Base-by-base conservation (phyloP, 1,284 basidiomycete genomes). In the Fomitopsis pinicola region DNA sequence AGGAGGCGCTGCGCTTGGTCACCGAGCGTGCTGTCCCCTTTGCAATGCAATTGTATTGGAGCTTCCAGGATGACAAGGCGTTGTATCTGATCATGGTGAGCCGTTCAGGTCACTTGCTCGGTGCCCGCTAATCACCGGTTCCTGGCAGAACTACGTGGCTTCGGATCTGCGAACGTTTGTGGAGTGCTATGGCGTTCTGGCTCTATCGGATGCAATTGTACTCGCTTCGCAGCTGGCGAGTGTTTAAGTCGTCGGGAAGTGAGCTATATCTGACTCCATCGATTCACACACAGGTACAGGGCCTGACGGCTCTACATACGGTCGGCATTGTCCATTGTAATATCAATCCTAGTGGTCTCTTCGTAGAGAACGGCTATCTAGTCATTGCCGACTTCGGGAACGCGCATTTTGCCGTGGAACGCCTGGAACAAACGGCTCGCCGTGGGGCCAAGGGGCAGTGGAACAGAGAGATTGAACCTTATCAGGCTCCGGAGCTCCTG, bases 401-500 rank as follows among this genome's bases (percentile, higher is more conserved):
- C 10, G 65, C 70, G 3, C 60, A 54, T 3, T 59, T 87, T 52
- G 85, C 85, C 55, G 84, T 85, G 46, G 45, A 65, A 50, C 30
- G 59, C 36, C 55, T 26, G 10, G 9, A 30, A 3, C 52, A 26
- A 22, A 5, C 5, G 28, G 10, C 9, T 48, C 22, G 33, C 33
- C 22, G n/a, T 17, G 33, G 5, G 17, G 19, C 36, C 35, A 33
- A 40, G 33, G 35, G 44, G 17, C 40, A 28, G 14, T 12, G 22
- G 45, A 12, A 22, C 42, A 15, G 7, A 26, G 33, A 54, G 3
- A 42, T 58, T 1, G 48, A 73, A 50, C 82, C 85, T 61, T 91
- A 89, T 67, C 79, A 86, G 22, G 88, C 89, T 2, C 89, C 90
- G 0, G 89, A 92, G 67, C 78, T 91, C 3, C 77, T 93, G 28